These are phyloP conservation scores for Aspergillus ustus DNA, from an alignment of 2,329 filamentous ascomycete species.

Conservation along the genomic window DNA sequence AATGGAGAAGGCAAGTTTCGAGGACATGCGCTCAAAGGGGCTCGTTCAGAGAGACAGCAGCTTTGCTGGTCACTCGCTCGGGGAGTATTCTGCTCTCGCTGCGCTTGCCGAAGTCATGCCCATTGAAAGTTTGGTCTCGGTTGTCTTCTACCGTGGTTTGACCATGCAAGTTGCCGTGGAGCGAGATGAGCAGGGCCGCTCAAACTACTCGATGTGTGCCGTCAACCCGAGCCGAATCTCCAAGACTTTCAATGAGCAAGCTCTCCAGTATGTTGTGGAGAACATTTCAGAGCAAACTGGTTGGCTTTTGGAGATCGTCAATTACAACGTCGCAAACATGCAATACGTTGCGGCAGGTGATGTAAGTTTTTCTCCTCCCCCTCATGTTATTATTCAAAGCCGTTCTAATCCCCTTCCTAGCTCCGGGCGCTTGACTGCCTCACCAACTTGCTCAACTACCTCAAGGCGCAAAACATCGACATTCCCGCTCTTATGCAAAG, in stretches of 20 bases:
- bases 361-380: slow-evolving; percentile 42
- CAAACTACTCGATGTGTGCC: slow-evolving; percentile 99
- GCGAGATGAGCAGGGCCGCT: slow-evolving; percentile 87
- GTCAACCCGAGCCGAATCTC: slow-evolving; percentile 98
- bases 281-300: slow-evolving; percentile 91
- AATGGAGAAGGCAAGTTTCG: slow-evolving; percentile 99
- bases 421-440: slow-evolving; percentile 68
- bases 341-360: slow-evolving; percentile 72
- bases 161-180: slow-evolving; percentile 99
- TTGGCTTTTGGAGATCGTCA: slow-evolving; percentile 98
- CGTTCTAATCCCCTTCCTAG: slow-evolving; percentile 34
- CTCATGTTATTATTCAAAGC: not conserved
- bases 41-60: slow-evolving; percentile 95
- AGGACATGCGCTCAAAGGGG: slow-evolving; percentile 98
- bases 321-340: slow-evolving; percentile 79
- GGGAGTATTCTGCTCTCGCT: slow-evolving; percentile 96
- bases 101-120: slow-evolving; percentile 98
- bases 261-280: slow-evolving; percentile 93
- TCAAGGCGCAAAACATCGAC: slow-evolving; percentile 97
- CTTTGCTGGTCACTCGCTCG: slow-evolving; percentile 96
- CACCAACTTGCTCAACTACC: slow-evolving; percentile 85
- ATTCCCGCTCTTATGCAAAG: slow-evolving; percentile 90
- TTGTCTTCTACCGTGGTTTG: slow-evolving; percentile 97
- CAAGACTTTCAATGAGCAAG: slow-evolving; percentile 98
- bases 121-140: slow-evolving; percentile 97